Base-by-base conservation (phyloP, 805 yeast species). In the Nakazawaea ambrosiae region DNA sequence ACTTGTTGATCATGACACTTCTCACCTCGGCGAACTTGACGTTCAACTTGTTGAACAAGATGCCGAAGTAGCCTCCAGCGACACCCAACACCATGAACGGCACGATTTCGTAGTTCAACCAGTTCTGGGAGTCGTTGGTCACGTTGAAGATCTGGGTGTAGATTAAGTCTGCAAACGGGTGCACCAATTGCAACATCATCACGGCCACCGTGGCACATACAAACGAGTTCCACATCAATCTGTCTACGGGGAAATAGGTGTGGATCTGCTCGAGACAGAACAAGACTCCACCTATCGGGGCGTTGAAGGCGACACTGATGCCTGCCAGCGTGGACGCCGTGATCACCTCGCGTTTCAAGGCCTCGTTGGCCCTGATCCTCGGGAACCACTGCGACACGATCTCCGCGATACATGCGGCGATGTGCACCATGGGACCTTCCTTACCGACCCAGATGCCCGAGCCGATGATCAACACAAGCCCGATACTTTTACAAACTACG, bases 211-310 rank as follows among this genome's bases (percentile, higher is more conserved):
- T 82, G 1, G 95, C 80, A 48, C 86, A 76, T 3, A 84, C 81
- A 57, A 86, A 87, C 5, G 88, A 75, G 47, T 78, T 78, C 96
- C 95, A 86, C 78, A 86, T 73, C 43, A 80, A 66, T 43, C 68
- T 72, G 20, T 74, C 75, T 16, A 80, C 74, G 33, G 70, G 73
- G 50, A 80, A 75, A 49, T 72, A 82, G 24, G 78, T 71, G 3
- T 81, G 75, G 31, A 81, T 62, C 43, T 75, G 77, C 49, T 86
- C 94, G 15, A 83, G 54, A 4, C 82, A 80, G 54, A 85, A 87
- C 23, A 86, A 54, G 1, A 87, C 92, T 1, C 95, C 96, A 6
- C 94, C 95, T 39, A 87, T 78, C 3, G 96, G 95, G 0, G 95
- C 78, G 43, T 81, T 82, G 57, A 86, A 85, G 1, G 95, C 94